Base-by-base conservation (phyloP, 768 basidiomycete species). In the Trametes cinnabarina region DNA sequence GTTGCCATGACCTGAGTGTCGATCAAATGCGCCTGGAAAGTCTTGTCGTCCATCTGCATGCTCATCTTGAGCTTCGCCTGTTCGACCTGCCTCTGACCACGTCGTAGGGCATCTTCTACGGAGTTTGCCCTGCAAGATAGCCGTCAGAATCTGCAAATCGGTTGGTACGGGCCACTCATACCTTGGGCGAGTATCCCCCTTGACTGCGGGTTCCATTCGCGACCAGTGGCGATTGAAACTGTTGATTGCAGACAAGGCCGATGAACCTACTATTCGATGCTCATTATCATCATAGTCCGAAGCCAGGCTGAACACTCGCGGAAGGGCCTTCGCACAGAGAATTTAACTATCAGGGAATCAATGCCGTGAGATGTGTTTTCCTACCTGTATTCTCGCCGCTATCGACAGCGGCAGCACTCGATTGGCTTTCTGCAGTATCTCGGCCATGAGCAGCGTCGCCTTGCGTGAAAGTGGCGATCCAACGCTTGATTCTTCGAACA, bases 31-130 rank as follows among this genome's bases (percentile, higher is more conserved):
- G 86, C 77, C 67, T 95, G 92, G 73, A 98, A 99, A 4, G 88
- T 83, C 69, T 81, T 87, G 71, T 98, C 97, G 69, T 99, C 97
- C 84, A 98, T 92, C 73, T 93, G 90, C 82, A 97, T 85, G 58
- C 88, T 90, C 68, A 90, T 81, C 69, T 94, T 92, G 52, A 97
- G 78, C 72, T 92, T 94, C 23, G 84, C 87, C 65, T 94, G 90
- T 65, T 97, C 93, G 2, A 95, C 88, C 64, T 94, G 92, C 59
- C 91, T 80, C 72, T 97, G 95, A 12, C 91, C 91, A 44, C 94
- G 82, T 28, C 90, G 83, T 30, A 95, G 81, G 2, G 90, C 82
- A 66, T 98, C 96, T 67, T 95, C 92, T 1, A 89, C 78, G 28
- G 86, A 91, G 65, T 88, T 91, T 5, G 88, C 89, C 68, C 88